A percentile compares a stretch with the other conserved stretches of the same genome.
These are phyloP conservation scores for Diplodia sapinea DNA, from an alignment of 2,329 filamentous ascomycete genomes.

Conservation along the genomic window DNA sequence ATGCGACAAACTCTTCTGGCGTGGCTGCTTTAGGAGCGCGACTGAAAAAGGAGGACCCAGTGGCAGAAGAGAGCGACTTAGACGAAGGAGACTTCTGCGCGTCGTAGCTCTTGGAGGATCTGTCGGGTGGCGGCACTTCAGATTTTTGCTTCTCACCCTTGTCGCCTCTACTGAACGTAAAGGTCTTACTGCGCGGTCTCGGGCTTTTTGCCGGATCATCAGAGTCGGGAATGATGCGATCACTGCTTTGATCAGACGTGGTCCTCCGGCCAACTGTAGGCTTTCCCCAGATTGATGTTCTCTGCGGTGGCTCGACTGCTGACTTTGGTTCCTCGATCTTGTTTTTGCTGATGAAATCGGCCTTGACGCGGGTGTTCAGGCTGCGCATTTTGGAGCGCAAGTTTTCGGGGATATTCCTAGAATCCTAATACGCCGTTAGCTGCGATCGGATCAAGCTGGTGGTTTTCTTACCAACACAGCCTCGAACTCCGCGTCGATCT, in stretches of 20 bases:
- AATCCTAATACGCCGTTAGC: constrained; percentile 71
- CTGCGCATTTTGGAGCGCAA: constrained; percentile 95
- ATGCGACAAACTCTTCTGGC: constrained; percentile 84
- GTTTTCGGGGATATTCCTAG: constrained; percentile 90
- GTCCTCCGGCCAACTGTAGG: constrained; percentile 48
- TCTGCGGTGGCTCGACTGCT: constrained; percentile 56
- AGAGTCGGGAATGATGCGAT: constrained; percentile 46
- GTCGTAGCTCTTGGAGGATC: constrained; percentile 49
- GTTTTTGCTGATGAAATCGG: constrained; percentile 92
- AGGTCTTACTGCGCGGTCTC: constrained; percentile 72
- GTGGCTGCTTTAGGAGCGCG: constrained; percentile 76
- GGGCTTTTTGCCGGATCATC: constrained; percentile 43
- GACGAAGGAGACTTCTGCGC: constrained; percentile 68
- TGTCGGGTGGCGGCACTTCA: constrained; percentile 43
- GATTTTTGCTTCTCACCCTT: constrained; percentile 79
- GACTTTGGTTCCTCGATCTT: constrained; percentile 64
- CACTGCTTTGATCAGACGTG: constrained; percentile 42
- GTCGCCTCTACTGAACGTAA: constrained; percentile 76
- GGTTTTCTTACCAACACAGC: constrained; percentile 63
- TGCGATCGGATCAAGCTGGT: constrained; percentile 53
- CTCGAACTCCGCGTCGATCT: constrained; percentile 68
- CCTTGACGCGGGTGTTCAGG: constrained; percentile 87
- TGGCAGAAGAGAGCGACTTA: constrained; percentile 60
- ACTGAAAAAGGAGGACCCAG: constrained; percentile 64
- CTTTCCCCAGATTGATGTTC: constrained; percentile 44